Base-by-base conservation (phyloP, 2,329 filamentous ascomycete species). In the Ophiocordyceps unilateralis region DNA sequence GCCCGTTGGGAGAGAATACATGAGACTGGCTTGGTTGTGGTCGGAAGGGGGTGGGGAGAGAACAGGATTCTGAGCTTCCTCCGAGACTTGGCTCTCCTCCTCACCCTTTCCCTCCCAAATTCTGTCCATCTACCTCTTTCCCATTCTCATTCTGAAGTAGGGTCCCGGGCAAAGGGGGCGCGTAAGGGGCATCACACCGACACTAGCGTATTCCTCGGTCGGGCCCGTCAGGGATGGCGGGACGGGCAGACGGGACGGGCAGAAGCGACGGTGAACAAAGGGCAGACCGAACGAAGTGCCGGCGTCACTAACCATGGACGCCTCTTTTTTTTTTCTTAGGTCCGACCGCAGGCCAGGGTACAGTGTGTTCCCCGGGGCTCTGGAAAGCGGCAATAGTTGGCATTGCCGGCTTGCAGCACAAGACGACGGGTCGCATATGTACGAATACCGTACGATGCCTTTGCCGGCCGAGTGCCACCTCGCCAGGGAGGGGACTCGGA, bases 1-100 rank as follows among this genome's bases (percentile, higher is more conserved):
- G 42, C n/a, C n/a, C n/a, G 46, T 50, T 51, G 49, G 50, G 50
- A 49, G 48, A 47, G 38, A 36, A 50, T 45, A 45, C 44, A 41
- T 44, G 42, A 38, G 21, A 17, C 30, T n/a, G 43, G 20, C n/a
- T 10, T 21, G 28, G n/a, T n/a, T n/a, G n/a, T n/a, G n/a, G n/a
- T n/a, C n/a, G 20, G 19, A 5, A 17, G 23, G 17, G 23, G 39
- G 40, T 49, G 49, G 47, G 44, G 12, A 15, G 14, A 32, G 28
- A 32, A 15, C 28, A 32, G 9, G 28, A 32, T 11, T 32, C 28
- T 15, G n/a, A n/a, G n/a, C n/a, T n/a, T n/a, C n/a, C 9, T 32
- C 14, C 23, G 23, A 32, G 14, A 14, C 9, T 32, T 32, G 9
- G 14, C 5, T 49, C 47, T 50, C 24, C 17, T 39, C 20, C 3